Evolutionary conservation across 2,329 filamentous ascomycete species (phyloP), one percentile per base, ranked within the genome.

Genomic region (Fusarium stilboides): DNA sequence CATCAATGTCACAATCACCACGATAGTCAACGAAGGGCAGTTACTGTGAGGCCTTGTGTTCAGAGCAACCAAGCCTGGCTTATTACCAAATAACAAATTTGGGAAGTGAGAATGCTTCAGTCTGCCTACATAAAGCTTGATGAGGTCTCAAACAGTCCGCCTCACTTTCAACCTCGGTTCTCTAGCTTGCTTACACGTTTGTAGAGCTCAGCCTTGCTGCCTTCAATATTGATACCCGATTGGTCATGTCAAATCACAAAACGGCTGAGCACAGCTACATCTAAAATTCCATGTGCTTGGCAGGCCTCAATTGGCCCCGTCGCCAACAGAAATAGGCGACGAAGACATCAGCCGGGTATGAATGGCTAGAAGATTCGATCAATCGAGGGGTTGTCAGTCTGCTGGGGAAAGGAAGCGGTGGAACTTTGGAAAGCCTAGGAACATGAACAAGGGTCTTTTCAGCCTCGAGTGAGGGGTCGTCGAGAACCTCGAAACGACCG

Each of bases 351-450:
- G 40, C 19, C n/a, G 17, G 28, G 24, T 13, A 13, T 50, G 40
- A 52, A 60, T 58, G 62, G 62, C 71, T 74, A 74, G 71, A 74
- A 74, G 71, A 49, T 74, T 74, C 71, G 71, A 64, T 47, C 22
- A 31, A 71, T 57, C 47, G 47, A 68, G 62, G 66, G 66, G 62
- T 53, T 14, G 28, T 37, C 20, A n/a, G 19, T 51, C 39, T 62
- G 43, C 59, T 45, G 46, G 65, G 53, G 54, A 46, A 47, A 43
- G 66, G 44, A 66, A 69, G 66, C 66, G 66, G 66, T 70, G 57
- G 65, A 62, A 61, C 68, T 56, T 44, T 68, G 53, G 65, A 68
- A 59, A 62, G 63, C 60, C 68, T 70, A 70, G 68, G 65, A 70
- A 61, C 43, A 12, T 36, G 46, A 45, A 52, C 68, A 70, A 39